Conservation (phyloP, 2,329 filamentous ascomycete species). For the Fusarium guadeloupense region DNA sequence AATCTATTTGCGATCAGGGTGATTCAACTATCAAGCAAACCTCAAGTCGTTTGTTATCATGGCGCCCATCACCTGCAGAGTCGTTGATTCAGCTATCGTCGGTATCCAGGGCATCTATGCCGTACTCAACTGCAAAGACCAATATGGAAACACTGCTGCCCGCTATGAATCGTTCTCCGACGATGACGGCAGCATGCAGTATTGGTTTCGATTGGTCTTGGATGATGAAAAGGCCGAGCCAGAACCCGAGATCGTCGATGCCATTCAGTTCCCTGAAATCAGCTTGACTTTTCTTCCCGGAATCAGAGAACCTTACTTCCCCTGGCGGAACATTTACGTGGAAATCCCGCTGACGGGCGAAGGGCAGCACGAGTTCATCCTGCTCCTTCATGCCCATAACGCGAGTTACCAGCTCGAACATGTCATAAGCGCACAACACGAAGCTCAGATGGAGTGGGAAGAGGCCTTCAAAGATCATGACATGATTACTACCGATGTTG, state of each 20-base stretch:
- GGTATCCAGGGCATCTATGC: slow-evolving; percentile 10
- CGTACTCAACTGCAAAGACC: slow-evolving; percentile 8
- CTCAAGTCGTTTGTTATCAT: not conserved
- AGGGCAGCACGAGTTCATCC: not conserved
- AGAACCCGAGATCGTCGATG: not conserved
- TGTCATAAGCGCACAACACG: not conserved
- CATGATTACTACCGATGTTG: not conserved
- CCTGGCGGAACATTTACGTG: not conserved
- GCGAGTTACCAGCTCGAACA: slow-evolving; percentile 2
- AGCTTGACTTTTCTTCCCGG: not conserved
- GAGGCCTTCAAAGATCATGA: not conserved
- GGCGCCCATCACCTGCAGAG: slow-evolving; percentile 4
- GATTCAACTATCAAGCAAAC: not conserved
- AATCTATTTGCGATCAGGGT: not conserved
- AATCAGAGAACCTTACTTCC: not conserved
- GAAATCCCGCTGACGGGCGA: not conserved
- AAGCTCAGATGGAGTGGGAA: slow-evolving; percentile 9
- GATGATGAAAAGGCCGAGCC: not conserved
- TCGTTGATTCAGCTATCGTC: not conserved
- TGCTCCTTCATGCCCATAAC: not conserved
- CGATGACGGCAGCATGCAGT: slow-evolving; percentile 5
- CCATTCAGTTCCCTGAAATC: not conserved
- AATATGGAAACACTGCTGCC: not conserved
- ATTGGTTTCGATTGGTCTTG: slow-evolving; percentile 1
- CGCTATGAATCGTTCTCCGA: slow-evolving; percentile 7